A percentile compares a stretch with the other conserved stretches of the same genome.
Evolutionary conservation across 306 rosid species (phyloP).

Genomic region (Sechiopsis laciniata): DNA sequence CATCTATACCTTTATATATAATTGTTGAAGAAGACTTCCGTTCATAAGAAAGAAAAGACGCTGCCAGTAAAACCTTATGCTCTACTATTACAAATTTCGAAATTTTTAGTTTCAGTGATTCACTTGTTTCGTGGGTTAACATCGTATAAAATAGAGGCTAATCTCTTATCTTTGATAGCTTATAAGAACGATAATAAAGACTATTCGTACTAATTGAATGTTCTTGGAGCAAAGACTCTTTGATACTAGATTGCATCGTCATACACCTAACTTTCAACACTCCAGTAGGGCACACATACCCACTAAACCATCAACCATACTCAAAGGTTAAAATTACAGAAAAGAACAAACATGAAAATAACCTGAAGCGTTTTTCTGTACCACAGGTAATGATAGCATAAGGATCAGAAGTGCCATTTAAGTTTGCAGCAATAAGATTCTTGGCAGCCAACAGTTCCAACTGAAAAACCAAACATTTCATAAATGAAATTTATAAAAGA

Average conservation of each 20-base stretch:
- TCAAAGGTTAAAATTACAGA: conserved; percentile 8
- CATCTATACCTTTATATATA: background rate
- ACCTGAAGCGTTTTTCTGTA: conserved; percentile 94
- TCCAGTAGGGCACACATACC: background rate
- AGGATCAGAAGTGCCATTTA: conserved; percentile 95
- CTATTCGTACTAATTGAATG: background rate
- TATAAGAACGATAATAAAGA: background rate
- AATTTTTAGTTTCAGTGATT: background rate
- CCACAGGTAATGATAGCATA: conserved; percentile 89
- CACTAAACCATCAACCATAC: background rate
- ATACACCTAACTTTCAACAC: background rate
- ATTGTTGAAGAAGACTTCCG: background rate
- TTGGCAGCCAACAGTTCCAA: conserved; percentile 94
- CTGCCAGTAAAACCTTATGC: background rate
- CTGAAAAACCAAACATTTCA: conserved; percentile 39
- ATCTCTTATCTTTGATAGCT: background rate
- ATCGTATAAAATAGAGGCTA: background rate
- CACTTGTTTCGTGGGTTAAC: background rate
- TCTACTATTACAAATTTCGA: background rate
- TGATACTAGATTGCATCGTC: conserved; percentile 4
- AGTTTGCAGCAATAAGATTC: conserved; percentile 84
- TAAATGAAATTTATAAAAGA: conserved; percentile 16
- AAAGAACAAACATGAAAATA: background rate
- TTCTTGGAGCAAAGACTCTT: background rate
- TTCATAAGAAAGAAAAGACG: background rate